Evolutionary conservation across 768 basidiomycete species (phyloP), one percentile per base, ranked within the genome.

Genomic region (Hericium coralloides): DNA sequence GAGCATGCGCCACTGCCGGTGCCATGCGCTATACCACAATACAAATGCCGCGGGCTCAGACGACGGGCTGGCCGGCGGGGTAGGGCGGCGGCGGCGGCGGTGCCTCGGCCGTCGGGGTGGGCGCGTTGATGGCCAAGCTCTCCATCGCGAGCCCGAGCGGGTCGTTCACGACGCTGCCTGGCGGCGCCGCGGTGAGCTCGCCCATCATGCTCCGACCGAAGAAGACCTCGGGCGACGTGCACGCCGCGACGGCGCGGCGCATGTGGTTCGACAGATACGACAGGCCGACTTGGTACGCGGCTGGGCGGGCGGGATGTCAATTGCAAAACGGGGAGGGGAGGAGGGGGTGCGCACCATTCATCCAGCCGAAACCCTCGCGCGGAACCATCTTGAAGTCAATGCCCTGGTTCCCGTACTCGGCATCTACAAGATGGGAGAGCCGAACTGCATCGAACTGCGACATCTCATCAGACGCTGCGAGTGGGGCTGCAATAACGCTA

Each of bases 351-450:
- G 59, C 65, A 92, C 92, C 79, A 60, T 95, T 95, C 89, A 94
- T 97, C 95, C 94, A 98, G 9, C 95, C 95, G 67, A 98, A 99
- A 55, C 95, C 95, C 72, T 98, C 95, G 14, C 94, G 82, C 52
- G 95, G 95, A 47, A 98, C 89, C 81, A 95, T 85, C 74, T 95
- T 92, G 76, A 99, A 99, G 75, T 99, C 95, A 63, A 95, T 79
- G 51, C 95, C 95, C 67, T 94, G 92, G 69, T 94, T 94, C 9
- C 93, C 89, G 64, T 98, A 98, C 74, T 98, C 95, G 48, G 95
- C 97, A 66, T 95, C 95, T 6, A 99, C 95, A 49, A 98, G 79
- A 67, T 98, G 94, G 1, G 92, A 95, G 20, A 97, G 80, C 70
- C 86, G 91, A 62, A 99, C 95, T 2, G 94, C 95, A 66, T 99